phyloP scores from a whole-genome alignment of 1,284 basidiomycete species.

The Pascua guehoae region DNA sequence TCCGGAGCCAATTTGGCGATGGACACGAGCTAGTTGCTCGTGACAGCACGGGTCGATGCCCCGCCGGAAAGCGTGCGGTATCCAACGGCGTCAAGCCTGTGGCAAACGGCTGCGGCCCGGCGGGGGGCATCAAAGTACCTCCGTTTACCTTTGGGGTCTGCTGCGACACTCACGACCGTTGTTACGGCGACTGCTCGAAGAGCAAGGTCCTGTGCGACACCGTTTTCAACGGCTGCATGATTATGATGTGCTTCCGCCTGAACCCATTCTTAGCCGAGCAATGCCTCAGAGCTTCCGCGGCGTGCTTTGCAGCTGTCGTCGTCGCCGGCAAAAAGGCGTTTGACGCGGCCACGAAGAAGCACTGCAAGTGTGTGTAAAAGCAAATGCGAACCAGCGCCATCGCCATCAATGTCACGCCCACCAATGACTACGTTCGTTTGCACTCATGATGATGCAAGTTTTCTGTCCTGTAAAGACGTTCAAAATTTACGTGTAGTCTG shows the following conservation, averaged over 20 bases:
- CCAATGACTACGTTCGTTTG: too few species aligned
- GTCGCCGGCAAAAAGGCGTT: background rate
- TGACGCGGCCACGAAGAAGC: background rate
- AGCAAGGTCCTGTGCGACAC: slow-evolving; percentile 3
- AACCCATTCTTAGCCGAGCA: background rate
- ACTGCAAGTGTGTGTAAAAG: slow-evolving; percentile 3
- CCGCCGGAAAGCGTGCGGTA: background rate
- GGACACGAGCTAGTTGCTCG: too few species aligned
- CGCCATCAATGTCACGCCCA: too few species aligned
- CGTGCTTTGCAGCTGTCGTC: background rate
- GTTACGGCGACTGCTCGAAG: slow-evolving; percentile 1
- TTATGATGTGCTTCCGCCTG: too few species aligned
- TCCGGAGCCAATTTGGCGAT: too few species aligned
- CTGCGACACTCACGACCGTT: slow-evolving; percentile 5
- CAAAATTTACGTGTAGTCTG: too few species aligned
- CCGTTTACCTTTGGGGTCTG: background rate
- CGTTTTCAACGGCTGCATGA: background rate
- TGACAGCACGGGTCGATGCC: background rate
- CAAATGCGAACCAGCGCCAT: too few species aligned
- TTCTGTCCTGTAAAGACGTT: too few species aligned
- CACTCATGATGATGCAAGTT: too few species aligned
- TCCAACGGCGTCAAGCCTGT: background rate
- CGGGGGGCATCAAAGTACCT: background rate
- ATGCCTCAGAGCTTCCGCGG: background rate
- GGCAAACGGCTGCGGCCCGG: slow-evolving; percentile 1